These are phyloP conservation scores for Tricholoma bakamatsutake DNA, from an alignment of 768 basidiomycete species.

Conservation along the genomic window DNA sequence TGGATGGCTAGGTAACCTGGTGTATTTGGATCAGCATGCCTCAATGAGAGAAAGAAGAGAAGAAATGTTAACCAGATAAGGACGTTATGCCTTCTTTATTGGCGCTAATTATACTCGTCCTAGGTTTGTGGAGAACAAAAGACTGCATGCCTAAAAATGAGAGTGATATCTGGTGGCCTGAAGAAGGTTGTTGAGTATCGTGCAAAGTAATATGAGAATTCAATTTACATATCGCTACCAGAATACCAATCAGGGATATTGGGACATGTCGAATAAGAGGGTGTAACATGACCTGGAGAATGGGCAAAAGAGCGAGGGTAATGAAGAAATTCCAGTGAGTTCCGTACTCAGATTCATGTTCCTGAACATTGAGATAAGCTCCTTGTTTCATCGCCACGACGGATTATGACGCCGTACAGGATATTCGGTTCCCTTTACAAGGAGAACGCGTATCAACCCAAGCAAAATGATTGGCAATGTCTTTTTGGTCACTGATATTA, in stretches of 20 bases:
- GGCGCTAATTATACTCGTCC: conserved; percentile 57
- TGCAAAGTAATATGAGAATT: background rate
- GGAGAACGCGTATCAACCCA: conserved; percentile 69
- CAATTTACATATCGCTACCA: conserved; percentile 51
- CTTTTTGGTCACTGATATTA: conserved; percentile 48
- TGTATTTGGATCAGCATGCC: background rate
- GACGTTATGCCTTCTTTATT: conserved; percentile 95
- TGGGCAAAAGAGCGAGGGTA: conserved; percentile 76
- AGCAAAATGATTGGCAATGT: conserved; percentile 62
- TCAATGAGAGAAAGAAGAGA: background rate
- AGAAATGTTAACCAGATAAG: conserved; percentile 46
- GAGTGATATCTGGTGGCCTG: conserved; percentile 71
- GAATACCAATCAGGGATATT: conserved; percentile 55
- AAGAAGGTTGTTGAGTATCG: background rate
- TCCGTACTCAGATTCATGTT: conserved; percentile 95
- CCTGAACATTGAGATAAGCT: conserved; percentile 33
- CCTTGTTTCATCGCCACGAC: background rate
- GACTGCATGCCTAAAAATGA: conserved; percentile 47
- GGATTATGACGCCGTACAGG: conserved; percentile 50
- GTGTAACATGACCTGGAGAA: conserved; percentile 64
- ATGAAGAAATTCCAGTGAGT: conserved; percentile 99
- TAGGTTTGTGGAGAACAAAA: conserved; percentile 62
- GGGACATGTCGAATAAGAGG: conserved; percentile 56
- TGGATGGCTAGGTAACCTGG: conserved; percentile 89
- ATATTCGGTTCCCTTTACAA: conserved; percentile 93